phyloP scores from a whole-genome alignment of 441 rosid species.

The Erysimum pusillum region DNA sequence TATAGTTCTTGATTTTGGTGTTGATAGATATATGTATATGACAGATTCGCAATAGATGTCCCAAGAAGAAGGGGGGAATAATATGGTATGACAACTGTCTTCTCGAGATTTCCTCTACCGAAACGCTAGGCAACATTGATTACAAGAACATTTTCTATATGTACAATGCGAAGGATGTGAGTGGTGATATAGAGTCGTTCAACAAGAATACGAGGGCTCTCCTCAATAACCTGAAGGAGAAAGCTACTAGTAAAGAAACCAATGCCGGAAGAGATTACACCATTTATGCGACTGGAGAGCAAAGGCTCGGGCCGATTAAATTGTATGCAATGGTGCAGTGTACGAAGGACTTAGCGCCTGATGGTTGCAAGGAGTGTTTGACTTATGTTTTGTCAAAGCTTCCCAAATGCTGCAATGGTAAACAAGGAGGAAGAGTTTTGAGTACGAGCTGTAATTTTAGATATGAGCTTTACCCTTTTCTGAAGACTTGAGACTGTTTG shows the following conservation, averaged over 20 bases:
- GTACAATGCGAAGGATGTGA: background rate
- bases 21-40: background rate
- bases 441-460: constrained; percentile 54
- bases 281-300: constrained; percentile 41
- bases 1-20: too few species aligned
- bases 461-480: constrained; percentile 53
- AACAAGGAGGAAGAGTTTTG: constrained; percentile 51
- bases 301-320: constrained; percentile 26
- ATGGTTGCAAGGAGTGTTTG: constrained; percentile 53
- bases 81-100: background rate
- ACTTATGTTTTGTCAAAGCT: constrained; percentile 44
- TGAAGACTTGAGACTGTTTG: background rate
- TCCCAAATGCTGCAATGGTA: constrained; percentile 50
- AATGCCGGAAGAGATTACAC: background rate
- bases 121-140: background rate
- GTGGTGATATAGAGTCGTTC: background rate
- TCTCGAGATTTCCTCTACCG: background rate
- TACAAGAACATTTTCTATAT: background rate
- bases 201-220: background rate
- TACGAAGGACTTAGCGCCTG: constrained; percentile 49
- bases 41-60: background rate
- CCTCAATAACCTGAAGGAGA: background rate
- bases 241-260: constrained; percentile 19
- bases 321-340: constrained; percentile 63
- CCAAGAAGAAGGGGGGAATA: background rate